Evolutionary conservation across 2,329 filamentous ascomycete genomes (phyloP).

Genomic region (Pyrenophora teres): DNA sequence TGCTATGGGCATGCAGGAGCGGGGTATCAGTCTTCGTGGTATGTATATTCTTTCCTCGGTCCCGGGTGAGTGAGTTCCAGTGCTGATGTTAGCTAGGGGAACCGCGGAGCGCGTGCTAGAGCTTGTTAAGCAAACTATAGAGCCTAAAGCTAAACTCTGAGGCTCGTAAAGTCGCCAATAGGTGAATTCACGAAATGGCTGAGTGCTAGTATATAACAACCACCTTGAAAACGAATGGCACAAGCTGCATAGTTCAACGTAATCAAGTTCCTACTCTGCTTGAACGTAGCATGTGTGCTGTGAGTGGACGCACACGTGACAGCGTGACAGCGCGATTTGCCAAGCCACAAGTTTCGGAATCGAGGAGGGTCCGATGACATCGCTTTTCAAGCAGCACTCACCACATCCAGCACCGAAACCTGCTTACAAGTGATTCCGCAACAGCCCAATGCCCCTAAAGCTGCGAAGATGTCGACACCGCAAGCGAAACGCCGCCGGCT

Average conservation of each 20-base stretch:
- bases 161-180: no score
- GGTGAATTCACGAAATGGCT: no score
- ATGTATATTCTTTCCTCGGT: slow-evolving; percentile 3
- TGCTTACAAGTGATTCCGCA: not conserved
- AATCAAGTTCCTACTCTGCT: no score
- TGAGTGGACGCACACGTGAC: slow-evolving; percentile 4
- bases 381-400: not conserved
- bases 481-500: slow-evolving; percentile 67
- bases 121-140: slow-evolving; percentile 44
- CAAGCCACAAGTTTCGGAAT: not conserved
- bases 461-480: slow-evolving; percentile 53
- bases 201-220: no score
- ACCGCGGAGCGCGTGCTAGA: slow-evolving; percentile 49
- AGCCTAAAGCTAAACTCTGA: slow-evolving; percentile 32
- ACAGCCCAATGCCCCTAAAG: slow-evolving; percentile 18
- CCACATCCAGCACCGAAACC: not conserved
- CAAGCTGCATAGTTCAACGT: no score
- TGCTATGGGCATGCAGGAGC: slow-evolving; percentile 81
- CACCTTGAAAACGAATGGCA: no score
- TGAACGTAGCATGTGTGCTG: no score
- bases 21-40: slow-evolving; percentile 65
- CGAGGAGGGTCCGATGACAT: slow-evolving; percentile 11
- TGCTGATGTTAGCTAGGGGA: slow-evolving; percentile 38
- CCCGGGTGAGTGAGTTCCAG: not conserved
- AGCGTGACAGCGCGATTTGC: slow-evolving; percentile 8